Evolutionary conservation across 768 basidiomycete species (phyloP).

Genomic region (Calocera viscosa): DNA sequence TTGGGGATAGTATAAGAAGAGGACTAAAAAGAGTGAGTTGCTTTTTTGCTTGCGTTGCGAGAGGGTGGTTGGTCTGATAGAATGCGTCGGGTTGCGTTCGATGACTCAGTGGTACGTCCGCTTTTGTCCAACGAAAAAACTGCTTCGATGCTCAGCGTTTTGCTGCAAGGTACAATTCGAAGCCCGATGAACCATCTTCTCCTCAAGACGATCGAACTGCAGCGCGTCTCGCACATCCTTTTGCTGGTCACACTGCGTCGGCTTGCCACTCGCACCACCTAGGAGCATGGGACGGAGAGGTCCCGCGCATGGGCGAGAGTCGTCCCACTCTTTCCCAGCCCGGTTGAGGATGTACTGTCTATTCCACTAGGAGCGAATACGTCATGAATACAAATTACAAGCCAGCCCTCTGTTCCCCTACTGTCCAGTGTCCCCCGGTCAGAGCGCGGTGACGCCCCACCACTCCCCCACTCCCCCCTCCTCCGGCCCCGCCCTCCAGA

Average conservation of each 20-base stretch:
- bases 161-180: conserved; percentile 59
- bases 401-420: too few relatives aligned
- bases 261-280: too few relatives aligned
- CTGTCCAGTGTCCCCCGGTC: too few relatives aligned
- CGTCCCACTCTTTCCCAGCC: too few relatives aligned
- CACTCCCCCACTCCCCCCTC: background rate
- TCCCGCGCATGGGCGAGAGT: too few relatives aligned
- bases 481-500: background rate
- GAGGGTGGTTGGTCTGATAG: background rate
- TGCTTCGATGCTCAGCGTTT: background rate
- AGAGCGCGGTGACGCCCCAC: background rate
- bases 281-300: too few relatives aligned
- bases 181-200: conserved; percentile 46
- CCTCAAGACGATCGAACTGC: too few relatives aligned
- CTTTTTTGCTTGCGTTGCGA: background rate
- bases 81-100: conserved; percentile 14
- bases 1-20: conserved; percentile 59
- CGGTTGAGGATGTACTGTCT: too few relatives aligned
- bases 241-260: too few relatives aligned
- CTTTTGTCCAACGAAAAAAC: background rate
- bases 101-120: conserved; percentile 8
- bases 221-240: too few relatives aligned
- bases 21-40: conserved; percentile 80
- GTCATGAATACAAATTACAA: too few relatives aligned
- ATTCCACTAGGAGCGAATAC: too few relatives aligned